Evolutionary conservation across 164 flowering plant genomes (phyloP).

Genomic region (Kingdonia uniflora): DNA sequence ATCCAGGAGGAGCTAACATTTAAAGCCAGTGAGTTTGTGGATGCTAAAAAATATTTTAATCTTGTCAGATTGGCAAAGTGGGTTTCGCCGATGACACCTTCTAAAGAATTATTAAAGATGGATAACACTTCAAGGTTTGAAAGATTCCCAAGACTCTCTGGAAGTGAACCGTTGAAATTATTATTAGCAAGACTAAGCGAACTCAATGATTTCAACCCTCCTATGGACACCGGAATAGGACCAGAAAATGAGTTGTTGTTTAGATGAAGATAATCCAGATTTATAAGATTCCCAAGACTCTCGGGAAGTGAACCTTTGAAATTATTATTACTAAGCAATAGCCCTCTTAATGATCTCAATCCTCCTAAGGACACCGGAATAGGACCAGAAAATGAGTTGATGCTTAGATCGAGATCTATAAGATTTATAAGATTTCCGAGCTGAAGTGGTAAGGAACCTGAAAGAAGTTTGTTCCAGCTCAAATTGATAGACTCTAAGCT

Average conservation of each 20-base stretch:
- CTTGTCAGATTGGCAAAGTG: constrained; percentile 4
- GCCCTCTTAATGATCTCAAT: too few species aligned
- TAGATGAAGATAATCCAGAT: not conserved
- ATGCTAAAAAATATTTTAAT: not conserved
- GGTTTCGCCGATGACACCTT: constrained; percentile 12
- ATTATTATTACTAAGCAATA: too few species aligned
- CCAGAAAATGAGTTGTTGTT: too few species aligned
- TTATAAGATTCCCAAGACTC: constrained; percentile 12
- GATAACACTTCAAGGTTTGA: constrained; percentile 4
- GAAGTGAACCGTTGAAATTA: constrained; percentile 11
- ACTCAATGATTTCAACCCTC: too few species aligned
- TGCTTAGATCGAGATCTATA: too few species aligned
- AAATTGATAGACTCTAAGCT: too few species aligned
- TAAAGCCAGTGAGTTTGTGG: not conserved
- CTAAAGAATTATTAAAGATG: constrained; percentile 3
- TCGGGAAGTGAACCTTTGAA: constrained; percentile 1
- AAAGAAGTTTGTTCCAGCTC: too few species aligned
- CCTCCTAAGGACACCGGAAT: too few species aligned
- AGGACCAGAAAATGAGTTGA: too few species aligned
- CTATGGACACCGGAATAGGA: too few species aligned
- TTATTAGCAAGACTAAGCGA: not conserved
- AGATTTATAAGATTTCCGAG: too few species aligned
- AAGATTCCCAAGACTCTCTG: constrained; percentile 14
- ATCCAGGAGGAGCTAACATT: constrained; percentile 10
- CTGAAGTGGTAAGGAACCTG: too few species aligned